Evolutionary conservation across 2,329 filamentous ascomycete genomes (phyloP), one percentile per base, ranked within the genome.

Genomic region (Epichloe typhina): DNA sequence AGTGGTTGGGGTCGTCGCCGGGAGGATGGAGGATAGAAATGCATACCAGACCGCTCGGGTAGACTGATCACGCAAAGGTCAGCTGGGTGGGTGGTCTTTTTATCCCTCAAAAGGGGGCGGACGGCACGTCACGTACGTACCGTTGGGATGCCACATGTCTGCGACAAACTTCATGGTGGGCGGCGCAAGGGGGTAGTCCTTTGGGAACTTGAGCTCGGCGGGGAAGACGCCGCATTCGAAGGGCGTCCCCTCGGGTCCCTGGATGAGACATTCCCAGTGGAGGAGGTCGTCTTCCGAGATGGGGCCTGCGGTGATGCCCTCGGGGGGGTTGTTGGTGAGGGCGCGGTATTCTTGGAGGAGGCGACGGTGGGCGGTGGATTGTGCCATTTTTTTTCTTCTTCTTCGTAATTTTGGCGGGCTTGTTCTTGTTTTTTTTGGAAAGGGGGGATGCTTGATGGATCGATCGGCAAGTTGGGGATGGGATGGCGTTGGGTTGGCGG

Each of bases 1-100:
- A 97, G 73, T 95, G 90, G 72, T 96, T 96, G 50, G 93, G 93
- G 69, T 97, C 91, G 70, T 97, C 91, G 61, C 93, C 91, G 3
- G 91, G 91, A 3, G 91, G 85, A 69, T 97, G 91, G 2, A 97
- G 82, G 71, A 97, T 97, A n/a, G 88, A 95, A 63, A 97, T 97
- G 72, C 91, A 97, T 60, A 97, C 93, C 17, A 91, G 79, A 56
- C 91, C 91, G 65, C 85, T 91, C 15, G 85, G 79, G 66, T 97
- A 97, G 49, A 97, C 90, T 95, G 26, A 31, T 9, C 9, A 31
- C 9, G 9, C 8, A 31, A 3, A 9, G 3, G 31, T 31, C 31
- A 31, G 31, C 19, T 3, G 19, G 19, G 36, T 8, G 19, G 3
- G 21, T 21, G 19, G 21, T 21, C 6, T 17, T 31, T 53, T 47